phyloP scores from a whole-genome alignment of 768 basidiomycete species.

The Suillus alpinus region DNA sequence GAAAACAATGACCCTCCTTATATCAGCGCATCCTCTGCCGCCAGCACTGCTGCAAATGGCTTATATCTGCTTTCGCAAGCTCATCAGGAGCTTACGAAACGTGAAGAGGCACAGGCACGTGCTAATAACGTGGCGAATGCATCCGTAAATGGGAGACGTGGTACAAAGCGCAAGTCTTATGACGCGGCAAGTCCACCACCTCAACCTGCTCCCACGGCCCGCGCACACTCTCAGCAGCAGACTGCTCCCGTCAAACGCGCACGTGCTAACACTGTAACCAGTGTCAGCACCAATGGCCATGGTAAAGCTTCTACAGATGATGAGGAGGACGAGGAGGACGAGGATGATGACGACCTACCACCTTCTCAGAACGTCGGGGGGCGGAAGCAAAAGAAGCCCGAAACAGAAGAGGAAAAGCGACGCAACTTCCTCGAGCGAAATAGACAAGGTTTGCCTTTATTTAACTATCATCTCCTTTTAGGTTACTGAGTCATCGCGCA shows the following conservation, averaged over 20 bases:
- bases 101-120: conserved; percentile 80
- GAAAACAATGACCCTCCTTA: conserved; percentile 31
- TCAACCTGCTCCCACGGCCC: conserved; percentile 15
- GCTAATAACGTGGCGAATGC: conserved; percentile 39
- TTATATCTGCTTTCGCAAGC: conserved; percentile 93
- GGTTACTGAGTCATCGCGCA: conserved; percentile 30
- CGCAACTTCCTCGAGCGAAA: conserved; percentile 97
- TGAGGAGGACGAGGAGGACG: conserved; percentile 39
- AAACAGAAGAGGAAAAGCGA: conserved; percentile 98
- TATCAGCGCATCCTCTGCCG: conserved; percentile 51
- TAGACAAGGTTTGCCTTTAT: conserved; percentile 75
- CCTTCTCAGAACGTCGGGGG: conserved; percentile 22
- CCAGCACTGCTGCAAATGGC: conserved; percentile 81
- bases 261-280: conserved; percentile 34
- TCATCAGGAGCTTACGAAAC: conserved; percentile 93
- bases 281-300: conserved; percentile 24
- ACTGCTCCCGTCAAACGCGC: conserved; percentile 32
- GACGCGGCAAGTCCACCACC: conserved; percentile 42
- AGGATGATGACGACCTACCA: conserved; percentile 36
- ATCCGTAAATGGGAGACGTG: conserved; percentile 42
- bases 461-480: not conserved
- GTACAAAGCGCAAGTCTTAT: conserved; percentile 69
- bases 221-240: conserved; percentile 22
- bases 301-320: conserved; percentile 37
- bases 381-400: conserved; percentile 63